phyloP scores from a whole-genome alignment of 2,329 filamentous ascomycete genomes.

The Fusarium ambrosium region DNA sequence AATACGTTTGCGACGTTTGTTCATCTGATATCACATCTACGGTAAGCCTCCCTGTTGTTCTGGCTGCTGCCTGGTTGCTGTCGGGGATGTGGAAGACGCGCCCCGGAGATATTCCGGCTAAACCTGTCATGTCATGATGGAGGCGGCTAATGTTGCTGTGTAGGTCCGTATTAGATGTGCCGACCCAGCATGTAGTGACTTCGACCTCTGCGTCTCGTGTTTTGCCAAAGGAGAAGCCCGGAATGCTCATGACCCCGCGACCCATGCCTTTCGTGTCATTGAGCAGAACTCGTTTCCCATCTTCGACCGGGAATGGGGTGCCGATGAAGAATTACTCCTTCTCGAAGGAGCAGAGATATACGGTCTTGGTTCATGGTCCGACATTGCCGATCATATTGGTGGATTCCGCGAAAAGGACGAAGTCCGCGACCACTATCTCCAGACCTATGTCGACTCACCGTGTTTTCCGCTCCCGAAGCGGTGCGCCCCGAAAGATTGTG shows the following conservation, averaged over 20 bases:
- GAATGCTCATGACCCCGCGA: constrained; percentile 86
- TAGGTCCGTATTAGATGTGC: constrained; percentile 97
- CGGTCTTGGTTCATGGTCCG: constrained; percentile 95
- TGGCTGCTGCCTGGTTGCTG: constrained; percentile 13
- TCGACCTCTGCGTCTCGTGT: constrained; percentile 96
- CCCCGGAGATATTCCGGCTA: constrained; percentile 46
- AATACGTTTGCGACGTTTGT: constrained; percentile 98
- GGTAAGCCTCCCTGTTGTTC: constrained; percentile 66
- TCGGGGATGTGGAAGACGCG: constrained; percentile 19
- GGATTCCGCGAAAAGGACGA: constrained; percentile 96
- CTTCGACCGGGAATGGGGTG: constrained; percentile 94
- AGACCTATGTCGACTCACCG: constrained; percentile 86
- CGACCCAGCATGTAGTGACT: constrained; percentile 85
- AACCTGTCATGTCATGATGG: constrained; percentile 43
- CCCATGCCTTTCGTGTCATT: constrained; percentile 92
- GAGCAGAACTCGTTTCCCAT: constrained; percentile 99
- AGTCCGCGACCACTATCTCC: constrained; percentile 92
- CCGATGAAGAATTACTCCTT: constrained; percentile 94
- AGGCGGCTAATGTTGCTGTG: constrained; percentile 34
- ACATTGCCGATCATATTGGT: constrained; percentile 97
- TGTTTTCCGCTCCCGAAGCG: constrained; percentile 89
- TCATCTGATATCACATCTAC: constrained; percentile 97
- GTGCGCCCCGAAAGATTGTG: constrained; percentile 85
- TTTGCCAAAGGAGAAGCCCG: constrained; percentile 86
- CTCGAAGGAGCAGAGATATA: constrained; percentile 97